A percentile compares a stretch with the other conserved stretches of the same genome.
Evolutionary conservation across 768 basidiomycete species (phyloP).

Genomic region (Mycena vitilis): DNA sequence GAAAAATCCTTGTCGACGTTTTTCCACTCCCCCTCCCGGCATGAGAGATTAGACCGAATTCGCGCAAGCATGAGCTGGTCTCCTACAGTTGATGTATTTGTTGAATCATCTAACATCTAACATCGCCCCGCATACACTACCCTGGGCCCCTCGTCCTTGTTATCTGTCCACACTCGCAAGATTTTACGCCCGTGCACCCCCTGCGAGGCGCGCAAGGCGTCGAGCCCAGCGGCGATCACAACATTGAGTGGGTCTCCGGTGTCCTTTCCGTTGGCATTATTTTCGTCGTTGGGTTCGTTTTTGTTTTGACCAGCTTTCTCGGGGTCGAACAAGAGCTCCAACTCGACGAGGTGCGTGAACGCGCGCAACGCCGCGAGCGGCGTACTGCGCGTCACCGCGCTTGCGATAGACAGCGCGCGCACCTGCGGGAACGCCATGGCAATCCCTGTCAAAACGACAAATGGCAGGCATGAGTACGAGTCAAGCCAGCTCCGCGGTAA

Average conservation of each 20-base stretch:
- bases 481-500: no score
- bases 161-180: slow-evolving; percentile 6
- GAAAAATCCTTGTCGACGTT: no score
- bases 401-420: slow-evolving; percentile 10
- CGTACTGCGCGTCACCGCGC: no score
- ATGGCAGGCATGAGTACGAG: no score
- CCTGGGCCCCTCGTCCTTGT: neutral
- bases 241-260: neutral
- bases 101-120: no score
- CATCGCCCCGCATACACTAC: no score
- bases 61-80: no score
- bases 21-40: no score
- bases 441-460: neutral
- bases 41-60: no score
- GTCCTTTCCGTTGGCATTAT: neutral
- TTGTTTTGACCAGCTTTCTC: no score
- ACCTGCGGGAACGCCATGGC: slow-evolving; percentile 2
- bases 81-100: no score
- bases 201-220: neutral
- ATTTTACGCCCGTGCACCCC: neutral
- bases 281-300: neutral
- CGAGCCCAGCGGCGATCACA: neutral
- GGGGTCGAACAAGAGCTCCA: neutral
- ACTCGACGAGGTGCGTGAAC: slow-evolving; percentile 3
- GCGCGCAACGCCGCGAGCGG: neutral